These are phyloP conservation scores for Dictyostelium intermedium DNA, from an alignment of 78 protist genomes.

Conservation along the genomic window DNA sequence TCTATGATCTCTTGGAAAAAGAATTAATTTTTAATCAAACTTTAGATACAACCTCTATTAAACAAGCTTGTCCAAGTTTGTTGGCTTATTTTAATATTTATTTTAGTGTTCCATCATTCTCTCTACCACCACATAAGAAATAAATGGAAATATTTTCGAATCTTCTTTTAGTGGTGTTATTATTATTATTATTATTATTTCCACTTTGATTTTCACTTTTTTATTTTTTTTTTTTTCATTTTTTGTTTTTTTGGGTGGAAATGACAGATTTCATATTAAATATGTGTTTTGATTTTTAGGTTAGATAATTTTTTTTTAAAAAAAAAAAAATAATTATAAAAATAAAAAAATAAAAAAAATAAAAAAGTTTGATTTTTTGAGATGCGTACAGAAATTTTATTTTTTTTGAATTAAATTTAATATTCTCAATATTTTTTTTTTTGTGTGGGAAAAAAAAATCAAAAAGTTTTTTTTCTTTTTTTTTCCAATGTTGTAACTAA, in stretches of 20 bases:
- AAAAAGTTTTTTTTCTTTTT: no score
- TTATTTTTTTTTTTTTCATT: no score
- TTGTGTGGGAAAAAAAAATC: background rate
- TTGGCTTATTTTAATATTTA: constrained; percentile 61
- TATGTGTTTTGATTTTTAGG: no score
- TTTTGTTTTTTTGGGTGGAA: background rate
- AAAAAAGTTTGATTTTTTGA: background rate
- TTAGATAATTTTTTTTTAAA: no score
- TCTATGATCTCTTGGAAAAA: background rate
- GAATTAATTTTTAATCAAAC: background rate
- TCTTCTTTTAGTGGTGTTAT: no score
- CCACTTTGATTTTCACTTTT: no score
- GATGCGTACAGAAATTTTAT: background rate
- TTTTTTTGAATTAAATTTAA: background rate
- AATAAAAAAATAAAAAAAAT: no score
- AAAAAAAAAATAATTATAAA: no score
- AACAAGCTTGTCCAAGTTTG: constrained; percentile 70
- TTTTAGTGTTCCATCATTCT: background rate
- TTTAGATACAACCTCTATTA: constrained; percentile 65
- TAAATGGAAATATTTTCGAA: no score
- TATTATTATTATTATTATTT: no score
- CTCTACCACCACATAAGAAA: background rate
- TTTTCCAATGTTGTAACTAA: background rate
- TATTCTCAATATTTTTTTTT: no score
- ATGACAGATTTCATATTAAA: background rate